phyloP scores from a whole-genome alignment of 2,329 filamentous ascomycete species.

The Penicillium sp. region DNA sequence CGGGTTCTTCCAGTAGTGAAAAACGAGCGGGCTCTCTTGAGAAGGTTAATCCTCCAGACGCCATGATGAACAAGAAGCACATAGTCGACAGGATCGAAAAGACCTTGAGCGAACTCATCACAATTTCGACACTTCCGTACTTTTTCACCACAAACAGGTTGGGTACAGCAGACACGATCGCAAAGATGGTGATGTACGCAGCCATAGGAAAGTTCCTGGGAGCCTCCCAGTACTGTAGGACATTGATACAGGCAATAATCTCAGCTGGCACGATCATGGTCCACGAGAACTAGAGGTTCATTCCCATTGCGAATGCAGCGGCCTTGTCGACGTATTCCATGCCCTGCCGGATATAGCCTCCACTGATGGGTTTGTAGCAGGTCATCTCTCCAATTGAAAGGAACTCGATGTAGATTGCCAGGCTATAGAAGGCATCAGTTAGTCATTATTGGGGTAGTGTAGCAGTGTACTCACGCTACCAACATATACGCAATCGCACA shows the following conservation, averaged over 20 bases:
- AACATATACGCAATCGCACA: conserved; percentile 40
- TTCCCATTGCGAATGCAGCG: conserved; percentile 40
- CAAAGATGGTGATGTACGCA: conserved; percentile 41
- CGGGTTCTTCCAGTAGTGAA: conserved; percentile 35
- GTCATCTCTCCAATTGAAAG: conserved; percentile 39
- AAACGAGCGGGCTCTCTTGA: conserved; percentile 38
- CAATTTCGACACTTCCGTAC: conserved; percentile 30
- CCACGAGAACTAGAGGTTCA: conserved; percentile 40
- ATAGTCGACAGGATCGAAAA: conserved; percentile 38
- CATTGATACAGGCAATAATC: conserved; percentile 40
- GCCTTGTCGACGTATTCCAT: conserved; percentile 36
- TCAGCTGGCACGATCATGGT: conserved; percentile 30
- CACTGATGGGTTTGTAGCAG: conserved; percentile 38
- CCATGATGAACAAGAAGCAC: conserved; percentile 43
- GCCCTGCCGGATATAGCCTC: conserved; percentile 39
- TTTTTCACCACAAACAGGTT: conserved; percentile 34
- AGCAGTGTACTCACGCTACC: conserved; percentile 28
- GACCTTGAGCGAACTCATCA: conserved; percentile 37
- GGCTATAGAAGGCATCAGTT: conserved; percentile 20
- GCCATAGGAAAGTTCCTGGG: conserved; percentile 32
- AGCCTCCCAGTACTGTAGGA: conserved; percentile 39
- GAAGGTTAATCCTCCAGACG: conserved; percentile 37
- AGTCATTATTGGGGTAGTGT: not conserved
- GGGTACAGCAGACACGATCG: conserved; percentile 31
- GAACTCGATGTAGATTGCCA: conserved; percentile 40